Evolutionary conservation across 2,329 filamentous ascomycete genomes (phyloP).

Genomic region (Sporothrix variecibatus): DNA sequence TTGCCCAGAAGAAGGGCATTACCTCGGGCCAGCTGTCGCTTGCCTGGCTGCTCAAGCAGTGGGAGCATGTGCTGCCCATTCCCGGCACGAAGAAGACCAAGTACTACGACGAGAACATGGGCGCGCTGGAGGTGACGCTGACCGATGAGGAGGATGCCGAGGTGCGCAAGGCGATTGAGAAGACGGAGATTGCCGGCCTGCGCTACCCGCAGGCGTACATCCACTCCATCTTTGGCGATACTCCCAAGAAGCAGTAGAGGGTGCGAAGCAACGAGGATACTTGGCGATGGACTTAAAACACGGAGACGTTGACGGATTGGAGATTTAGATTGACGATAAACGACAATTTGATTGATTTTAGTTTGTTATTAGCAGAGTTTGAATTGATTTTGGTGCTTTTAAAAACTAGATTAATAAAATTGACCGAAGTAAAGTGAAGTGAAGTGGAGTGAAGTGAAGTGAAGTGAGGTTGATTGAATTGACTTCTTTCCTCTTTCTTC

Average conservation of each 20-base stretch:
- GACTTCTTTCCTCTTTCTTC: not conserved
- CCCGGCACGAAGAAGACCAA: slow-evolving; percentile 40
- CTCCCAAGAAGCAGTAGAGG: slow-evolving; percentile 17
- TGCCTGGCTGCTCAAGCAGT: slow-evolving; percentile 56
- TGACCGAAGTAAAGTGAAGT: no score
- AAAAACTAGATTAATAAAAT: no score
- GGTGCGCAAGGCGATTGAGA: slow-evolving; percentile 27
- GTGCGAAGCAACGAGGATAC: not conserved
- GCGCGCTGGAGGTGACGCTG: slow-evolving; percentile 33
- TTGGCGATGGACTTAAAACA: no score
- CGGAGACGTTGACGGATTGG: not conserved
- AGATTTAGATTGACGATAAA: not conserved
- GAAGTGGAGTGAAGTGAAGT: no score
- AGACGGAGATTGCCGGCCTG: slow-evolving; percentile 14
- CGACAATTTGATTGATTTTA: not conserved
- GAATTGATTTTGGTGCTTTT: not conserved
- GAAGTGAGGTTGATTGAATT: not conserved
- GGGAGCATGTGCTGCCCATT: slow-evolving; percentile 45
- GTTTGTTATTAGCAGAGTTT: not conserved
- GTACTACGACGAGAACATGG: slow-evolving; percentile 39
- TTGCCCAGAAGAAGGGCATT: slow-evolving; percentile 39
- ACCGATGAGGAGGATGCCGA: slow-evolving; percentile 23
- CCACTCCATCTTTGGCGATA: not conserved
- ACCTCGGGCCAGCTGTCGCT: slow-evolving; percentile 56
- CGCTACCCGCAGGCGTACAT: slow-evolving; percentile 18